phyloP scores from a whole-genome alignment of 2,329 filamentous ascomycete genomes.

The Arthrobotrys sinensis region DNA sequence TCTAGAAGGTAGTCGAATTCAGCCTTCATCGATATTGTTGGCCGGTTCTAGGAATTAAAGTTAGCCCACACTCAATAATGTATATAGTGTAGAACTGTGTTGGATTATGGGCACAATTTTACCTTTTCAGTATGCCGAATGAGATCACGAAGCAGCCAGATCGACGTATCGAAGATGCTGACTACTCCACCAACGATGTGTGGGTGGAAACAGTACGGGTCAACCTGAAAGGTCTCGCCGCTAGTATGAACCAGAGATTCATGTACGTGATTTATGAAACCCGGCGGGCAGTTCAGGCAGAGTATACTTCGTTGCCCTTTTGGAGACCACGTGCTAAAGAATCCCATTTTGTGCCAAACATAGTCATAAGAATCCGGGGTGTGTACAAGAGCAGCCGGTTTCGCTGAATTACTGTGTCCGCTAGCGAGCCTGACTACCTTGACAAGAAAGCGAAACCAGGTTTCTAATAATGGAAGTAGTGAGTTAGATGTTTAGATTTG shows the following conservation, averaged over 20 bases:
- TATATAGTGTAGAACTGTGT: too few species aligned
- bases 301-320: constrained; percentile 24
- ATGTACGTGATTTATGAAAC: neutral
- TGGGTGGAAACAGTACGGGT: constrained; percentile 44
- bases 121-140: constrained; percentile 20
- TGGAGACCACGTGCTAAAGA: constrained; percentile 36
- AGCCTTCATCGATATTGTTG: neutral
- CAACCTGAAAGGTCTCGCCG: neutral
- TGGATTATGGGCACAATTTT: neutral
- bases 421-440: neutral
- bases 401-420: neutral
- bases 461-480: neutral
- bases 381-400: neutral
- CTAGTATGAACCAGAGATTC: neutral
- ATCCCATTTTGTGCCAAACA: constrained; percentile 19
- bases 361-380: constrained; percentile 1
- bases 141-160: constrained; percentile 26
- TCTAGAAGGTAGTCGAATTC: constrained; percentile 16
- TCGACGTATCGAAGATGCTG: neutral
- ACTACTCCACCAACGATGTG: constrained; percentile 3
- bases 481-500: neutral
- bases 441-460: constrained; percentile 35
- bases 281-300: constrained; percentile 16
- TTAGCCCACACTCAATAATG: too few species aligned
- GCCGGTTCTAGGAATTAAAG: neutral